A percentile compares a stretch with the other conserved stretches of the same genome.
These are phyloP conservation scores for Sporothrix pseudoabietina DNA, from an alignment of 2,329 filamentous ascomycete species.

Conservation along the genomic window DNA sequence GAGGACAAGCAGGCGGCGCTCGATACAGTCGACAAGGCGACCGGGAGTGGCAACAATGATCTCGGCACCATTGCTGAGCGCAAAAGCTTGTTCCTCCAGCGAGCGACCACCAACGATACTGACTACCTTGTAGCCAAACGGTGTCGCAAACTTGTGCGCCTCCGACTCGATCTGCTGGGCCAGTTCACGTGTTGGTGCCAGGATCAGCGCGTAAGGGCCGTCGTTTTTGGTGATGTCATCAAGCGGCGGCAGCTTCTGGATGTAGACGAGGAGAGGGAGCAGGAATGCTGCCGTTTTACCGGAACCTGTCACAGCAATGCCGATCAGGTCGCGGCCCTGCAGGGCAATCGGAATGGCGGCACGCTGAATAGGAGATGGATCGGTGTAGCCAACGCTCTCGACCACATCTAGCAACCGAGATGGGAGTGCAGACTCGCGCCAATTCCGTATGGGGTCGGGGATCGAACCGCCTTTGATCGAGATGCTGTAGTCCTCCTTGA, in stretches of 20 bases:
- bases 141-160: constrained; percentile 86
- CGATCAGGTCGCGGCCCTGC: constrained; percentile 92
- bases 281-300: constrained; percentile 97
- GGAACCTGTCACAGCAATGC: constrained; percentile 95
- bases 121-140: constrained; percentile 90
- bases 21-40: constrained; percentile 95
- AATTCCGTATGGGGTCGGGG: constrained; percentile 94
- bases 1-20: constrained; percentile 85
- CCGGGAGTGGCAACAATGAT: constrained; percentile 98
- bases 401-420: constrained; percentile 78
- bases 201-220: constrained; percentile 93
- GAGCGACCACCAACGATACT: constrained; percentile 98
- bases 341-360: constrained; percentile 94
- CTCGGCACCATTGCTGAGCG: constrained; percentile 87
- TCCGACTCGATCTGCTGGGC: constrained; percentile 97
- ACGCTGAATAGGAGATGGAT: constrained; percentile 88
- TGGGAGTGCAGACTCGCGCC: constrained; percentile 83
- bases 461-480: constrained; percentile 88
- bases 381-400: constrained; percentile 81
- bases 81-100: constrained; percentile 89
- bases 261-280: constrained; percentile 89
- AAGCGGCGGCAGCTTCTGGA: constrained; percentile 82
- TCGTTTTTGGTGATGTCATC: constrained; percentile 88
- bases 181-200: constrained; percentile 94
- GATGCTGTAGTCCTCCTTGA: constrained; percentile 99